A percentile compares a stretch with the other conserved stretches of the same genome.
Conservation (phyloP, 495 filamentous ascomycete species). For the Hypoxylon trugodes region DNA sequence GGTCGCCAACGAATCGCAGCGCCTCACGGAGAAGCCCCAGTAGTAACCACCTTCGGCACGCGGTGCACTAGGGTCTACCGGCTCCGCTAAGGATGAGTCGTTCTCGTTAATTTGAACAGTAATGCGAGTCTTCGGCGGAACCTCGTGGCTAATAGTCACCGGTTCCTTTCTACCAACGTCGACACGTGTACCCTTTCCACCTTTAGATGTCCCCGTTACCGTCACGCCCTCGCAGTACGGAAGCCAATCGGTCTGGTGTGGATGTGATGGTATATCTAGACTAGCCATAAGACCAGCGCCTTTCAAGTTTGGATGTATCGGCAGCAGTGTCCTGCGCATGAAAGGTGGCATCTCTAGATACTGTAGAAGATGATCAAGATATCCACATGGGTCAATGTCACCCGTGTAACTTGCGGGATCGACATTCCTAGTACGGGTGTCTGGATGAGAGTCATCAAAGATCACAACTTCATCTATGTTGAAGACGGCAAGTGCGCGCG, state of each 20-base stretch:
- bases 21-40: slow-evolving; percentile 76
- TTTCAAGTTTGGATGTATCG: slow-evolving; percentile 73
- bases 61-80: slow-evolving; percentile 67
- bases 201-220: slow-evolving; percentile 43
- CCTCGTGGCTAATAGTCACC: slow-evolving; percentile 60
- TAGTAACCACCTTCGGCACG: slow-evolving; percentile 76
- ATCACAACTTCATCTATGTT: slow-evolving; percentile 80
- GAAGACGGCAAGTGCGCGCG: slow-evolving; percentile 77
- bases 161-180: slow-evolving; percentile 65
- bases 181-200: slow-evolving; percentile 61
- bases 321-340: slow-evolving; percentile 72
- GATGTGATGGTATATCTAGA: slow-evolving; percentile 80
- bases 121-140: slow-evolving; percentile 68
- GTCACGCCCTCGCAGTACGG: slow-evolving; percentile 77
- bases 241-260: slow-evolving; percentile 70
- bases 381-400: slow-evolving; percentile 70
- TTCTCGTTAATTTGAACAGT: slow-evolving; percentile 68
- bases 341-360: slow-evolving; percentile 82
- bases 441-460: slow-evolving; percentile 67
- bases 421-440: slow-evolving; percentile 49
- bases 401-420: slow-evolving; percentile 66
- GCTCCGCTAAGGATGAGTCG: slow-evolving; percentile 53
- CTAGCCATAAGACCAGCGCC: slow-evolving; percentile 71
- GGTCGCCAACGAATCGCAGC: slow-evolving; percentile 63
- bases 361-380: slow-evolving; percentile 73